Conservation (phyloP, 2,329 filamentous ascomycete species). For the Didymella glomerata region DNA sequence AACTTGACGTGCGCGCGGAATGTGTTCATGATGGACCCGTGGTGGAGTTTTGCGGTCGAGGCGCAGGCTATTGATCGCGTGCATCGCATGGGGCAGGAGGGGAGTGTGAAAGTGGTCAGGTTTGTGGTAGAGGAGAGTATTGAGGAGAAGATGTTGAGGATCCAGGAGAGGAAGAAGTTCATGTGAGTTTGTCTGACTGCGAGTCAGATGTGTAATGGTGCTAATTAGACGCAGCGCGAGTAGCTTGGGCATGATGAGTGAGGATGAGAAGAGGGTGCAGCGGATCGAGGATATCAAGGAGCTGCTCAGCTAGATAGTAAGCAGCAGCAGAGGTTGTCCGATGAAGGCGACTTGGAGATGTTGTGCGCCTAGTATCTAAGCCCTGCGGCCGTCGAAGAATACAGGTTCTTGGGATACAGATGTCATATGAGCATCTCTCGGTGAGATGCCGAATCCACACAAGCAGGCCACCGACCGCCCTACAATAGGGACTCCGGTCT, state of each 20-base stretch:
- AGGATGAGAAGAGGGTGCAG: constrained; percentile 90
- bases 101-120: constrained; percentile 83
- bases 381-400: too few species aligned
- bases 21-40: constrained; percentile 99
- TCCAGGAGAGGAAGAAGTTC: constrained; percentile 96
- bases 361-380: not conserved
- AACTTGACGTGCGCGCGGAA: constrained; percentile 88
- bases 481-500: too few species aligned
- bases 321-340: not conserved
- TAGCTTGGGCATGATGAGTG: constrained; percentile 90
- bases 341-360: not conserved
- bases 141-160: constrained; percentile 90
- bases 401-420: too few species aligned
- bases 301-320: constrained; percentile 69
- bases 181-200: constrained; percentile 76
- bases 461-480: too few species aligned
- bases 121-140: constrained; percentile 93
- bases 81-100: constrained; percentile 93
- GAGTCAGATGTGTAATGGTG: not conserved
- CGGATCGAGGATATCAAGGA: constrained; percentile 94
- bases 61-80: constrained; percentile 97
- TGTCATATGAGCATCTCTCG: too few species aligned
- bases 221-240: constrained; percentile 72
- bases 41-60: constrained; percentile 98
- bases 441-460: too few species aligned